Conservation (phyloP, 1,284 basidiomycete genomes). For the Cutaneotrichosporon sp. region DNA sequence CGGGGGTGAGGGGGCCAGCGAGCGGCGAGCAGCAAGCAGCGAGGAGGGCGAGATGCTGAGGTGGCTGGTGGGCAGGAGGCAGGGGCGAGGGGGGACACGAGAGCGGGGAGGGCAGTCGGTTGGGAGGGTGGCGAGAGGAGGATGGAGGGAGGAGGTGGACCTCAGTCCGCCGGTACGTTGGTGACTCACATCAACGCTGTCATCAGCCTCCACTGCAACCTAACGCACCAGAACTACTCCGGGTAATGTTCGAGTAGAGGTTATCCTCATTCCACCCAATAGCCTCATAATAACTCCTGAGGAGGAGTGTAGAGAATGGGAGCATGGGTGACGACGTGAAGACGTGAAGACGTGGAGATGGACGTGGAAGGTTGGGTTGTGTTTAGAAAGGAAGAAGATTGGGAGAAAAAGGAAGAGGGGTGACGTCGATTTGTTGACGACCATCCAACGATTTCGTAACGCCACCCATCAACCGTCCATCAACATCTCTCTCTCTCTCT, state of each 20-base stretch:
- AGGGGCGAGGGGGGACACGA: no score
- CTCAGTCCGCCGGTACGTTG: no score
- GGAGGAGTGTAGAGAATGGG: slow-evolving; percentile 53
- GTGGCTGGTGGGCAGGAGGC: not conserved
- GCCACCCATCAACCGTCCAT: not conserved
- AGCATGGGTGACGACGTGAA: not conserved
- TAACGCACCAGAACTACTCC: slow-evolving; percentile 72
- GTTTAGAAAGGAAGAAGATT: not conserved
- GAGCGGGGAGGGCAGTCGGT: no score
- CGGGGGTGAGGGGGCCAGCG: slow-evolving; percentile 3
- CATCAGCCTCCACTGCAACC: slow-evolving; percentile 26
- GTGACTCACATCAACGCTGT: slow-evolving; percentile 43
- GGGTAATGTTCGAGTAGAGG: slow-evolving; percentile 83
- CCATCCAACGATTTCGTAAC: not conserved
- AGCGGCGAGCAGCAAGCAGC: not conserved
- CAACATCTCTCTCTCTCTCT: not conserved
- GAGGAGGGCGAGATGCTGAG: no score
- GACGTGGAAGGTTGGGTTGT: not conserved
- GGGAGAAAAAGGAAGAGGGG: not conserved
- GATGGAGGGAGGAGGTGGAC: no score
- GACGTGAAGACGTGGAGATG: not conserved
- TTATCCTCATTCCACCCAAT: slow-evolving; percentile 98
- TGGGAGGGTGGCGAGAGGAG: no score
- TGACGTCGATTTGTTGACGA: slow-evolving; percentile 14
- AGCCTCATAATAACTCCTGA: slow-evolving; percentile 81